Conservation (phyloP, 179 eudicot genomes). For the Silene noctiflora region DNA sequence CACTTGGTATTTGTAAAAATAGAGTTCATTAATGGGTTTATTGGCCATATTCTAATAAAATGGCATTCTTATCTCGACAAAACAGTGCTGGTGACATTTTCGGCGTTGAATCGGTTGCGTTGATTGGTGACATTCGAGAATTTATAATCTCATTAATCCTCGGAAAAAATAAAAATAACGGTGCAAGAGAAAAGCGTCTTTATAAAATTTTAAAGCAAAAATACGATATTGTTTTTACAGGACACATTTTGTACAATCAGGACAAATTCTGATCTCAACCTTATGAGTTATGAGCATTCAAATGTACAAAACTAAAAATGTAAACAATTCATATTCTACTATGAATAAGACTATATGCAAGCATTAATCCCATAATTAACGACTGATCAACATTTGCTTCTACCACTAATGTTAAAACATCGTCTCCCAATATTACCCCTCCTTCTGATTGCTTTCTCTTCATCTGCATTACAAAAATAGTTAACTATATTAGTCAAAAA, state of each 20-base stretch:
- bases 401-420: conserved; percentile 36
- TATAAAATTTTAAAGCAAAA: no score
- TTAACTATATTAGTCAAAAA: neutral
- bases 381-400: conserved; percentile 36
- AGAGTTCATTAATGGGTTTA: no score
- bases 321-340: conserved; percentile 26
- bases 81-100: no score
- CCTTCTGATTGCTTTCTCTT: conserved; percentile 36
- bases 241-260: conserved; percentile 11
- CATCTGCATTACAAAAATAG: conserved; percentile 25
- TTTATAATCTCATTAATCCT: no score
- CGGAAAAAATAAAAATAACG: no score
- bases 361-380: conserved; percentile 39
- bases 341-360: conserved; percentile 36
- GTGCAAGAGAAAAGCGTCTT: no score
- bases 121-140: no score
- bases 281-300: conserved; percentile 19
- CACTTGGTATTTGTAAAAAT: no score
- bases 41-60: no score
- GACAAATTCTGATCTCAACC: conserved; percentile 21
- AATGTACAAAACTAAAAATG: neutral
- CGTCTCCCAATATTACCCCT: conserved; percentile 46
- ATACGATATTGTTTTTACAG: no score
- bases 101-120: no score
- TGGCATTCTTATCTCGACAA: no score